These are phyloP conservation scores for Paspalum notatum DNA, from an alignment of 176 grass and related monocot genomes.

Conservation along the genomic window DNA sequence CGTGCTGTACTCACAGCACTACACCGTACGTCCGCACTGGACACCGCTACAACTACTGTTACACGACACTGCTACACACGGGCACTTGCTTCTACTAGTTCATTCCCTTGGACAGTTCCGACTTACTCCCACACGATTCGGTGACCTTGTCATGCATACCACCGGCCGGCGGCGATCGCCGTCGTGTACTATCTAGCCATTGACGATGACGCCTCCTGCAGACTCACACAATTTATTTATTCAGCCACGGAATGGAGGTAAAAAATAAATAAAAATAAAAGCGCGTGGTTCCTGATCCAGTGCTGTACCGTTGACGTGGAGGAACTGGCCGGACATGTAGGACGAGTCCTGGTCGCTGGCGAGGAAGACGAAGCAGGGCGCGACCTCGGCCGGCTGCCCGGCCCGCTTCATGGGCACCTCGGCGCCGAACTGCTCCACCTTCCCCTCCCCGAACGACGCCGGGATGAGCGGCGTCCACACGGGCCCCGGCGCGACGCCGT, in stretches of 20 bases:
- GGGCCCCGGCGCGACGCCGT: conserved; percentile 73
- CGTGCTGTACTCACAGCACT: background rate
- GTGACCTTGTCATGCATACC: no score
- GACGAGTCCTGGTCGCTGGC: conserved; percentile 69
- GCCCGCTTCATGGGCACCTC: conserved; percentile 66
- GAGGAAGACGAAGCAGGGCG: conserved; percentile 73
- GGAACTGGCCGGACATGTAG: conserved; percentile 75
- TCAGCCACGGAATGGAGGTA: no score
- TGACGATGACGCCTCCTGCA: conserved; percentile 60
- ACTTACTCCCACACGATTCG: background rate
- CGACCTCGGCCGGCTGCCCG: conserved; percentile 63
- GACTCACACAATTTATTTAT: no score
- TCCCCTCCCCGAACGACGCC: conserved; percentile 55
- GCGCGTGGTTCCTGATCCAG: no score
- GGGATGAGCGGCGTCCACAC: conserved; percentile 85
- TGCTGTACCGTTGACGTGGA: conserved; percentile 92
- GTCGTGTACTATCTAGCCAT: conserved; percentile 36
- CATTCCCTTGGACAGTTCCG: background rate
- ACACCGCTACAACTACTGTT: background rate
- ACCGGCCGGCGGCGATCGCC: background rate
- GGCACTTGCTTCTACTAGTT: background rate
- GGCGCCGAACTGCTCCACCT: conserved; percentile 58
- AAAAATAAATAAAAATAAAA: no score
- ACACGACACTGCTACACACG: no score
- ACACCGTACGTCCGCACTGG: background rate